phyloP scores from a whole-genome alignment of 345 rosid species.

The Hibiscus tridactylites region DNA sequence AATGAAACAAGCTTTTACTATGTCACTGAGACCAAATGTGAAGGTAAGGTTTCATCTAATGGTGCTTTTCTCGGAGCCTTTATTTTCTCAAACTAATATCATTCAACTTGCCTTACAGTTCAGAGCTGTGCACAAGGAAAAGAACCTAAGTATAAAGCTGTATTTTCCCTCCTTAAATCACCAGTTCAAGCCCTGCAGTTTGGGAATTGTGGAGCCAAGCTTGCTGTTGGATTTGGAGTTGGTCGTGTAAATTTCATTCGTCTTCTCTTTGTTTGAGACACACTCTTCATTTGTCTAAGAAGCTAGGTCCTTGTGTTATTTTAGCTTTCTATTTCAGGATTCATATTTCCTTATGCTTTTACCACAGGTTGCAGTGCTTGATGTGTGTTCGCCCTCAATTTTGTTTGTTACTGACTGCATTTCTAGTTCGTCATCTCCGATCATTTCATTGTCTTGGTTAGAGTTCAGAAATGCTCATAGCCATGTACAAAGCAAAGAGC shows the following conservation, averaged over 20 bases:
- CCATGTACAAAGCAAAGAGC: slow-evolving; percentile 15
- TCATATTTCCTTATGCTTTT: slow-evolving; percentile 3
- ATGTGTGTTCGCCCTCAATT: slow-evolving; percentile 27
- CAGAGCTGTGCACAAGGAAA: slow-evolving; percentile 26
- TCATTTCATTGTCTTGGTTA: slow-evolving; percentile 30
- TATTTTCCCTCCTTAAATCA: slow-evolving; percentile 30
- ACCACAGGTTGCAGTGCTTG: slow-evolving; percentile 49
- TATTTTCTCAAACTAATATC: slow-evolving; percentile 10
- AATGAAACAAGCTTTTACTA: slow-evolving; percentile 27
- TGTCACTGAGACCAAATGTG: slow-evolving; percentile 33
- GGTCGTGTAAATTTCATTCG: slow-evolving; percentile 28
- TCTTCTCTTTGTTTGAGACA: slow-evolving; percentile 5
- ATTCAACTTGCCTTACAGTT: slow-evolving; percentile 24
- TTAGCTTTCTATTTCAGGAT: neutral
- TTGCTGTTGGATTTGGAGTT: slow-evolving; percentile 41
- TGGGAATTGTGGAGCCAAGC: slow-evolving; percentile 29
- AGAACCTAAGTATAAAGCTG: slow-evolving; percentile 32
- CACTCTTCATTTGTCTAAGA: neutral
- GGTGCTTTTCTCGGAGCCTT: neutral
- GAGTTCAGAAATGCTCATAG: slow-evolving; percentile 14
- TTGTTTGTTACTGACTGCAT: slow-evolving; percentile 26
- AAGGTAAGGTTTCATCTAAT: slow-evolving; percentile 29
- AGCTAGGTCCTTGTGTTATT: neutral
- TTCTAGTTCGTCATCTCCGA: slow-evolving; percentile 22
- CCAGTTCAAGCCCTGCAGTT: slow-evolving; percentile 31